These are phyloP conservation scores for Zymoseptoria pseudotritici DNA, from an alignment of 2,329 filamentous ascomycete genomes.

Conservation along the genomic window DNA sequence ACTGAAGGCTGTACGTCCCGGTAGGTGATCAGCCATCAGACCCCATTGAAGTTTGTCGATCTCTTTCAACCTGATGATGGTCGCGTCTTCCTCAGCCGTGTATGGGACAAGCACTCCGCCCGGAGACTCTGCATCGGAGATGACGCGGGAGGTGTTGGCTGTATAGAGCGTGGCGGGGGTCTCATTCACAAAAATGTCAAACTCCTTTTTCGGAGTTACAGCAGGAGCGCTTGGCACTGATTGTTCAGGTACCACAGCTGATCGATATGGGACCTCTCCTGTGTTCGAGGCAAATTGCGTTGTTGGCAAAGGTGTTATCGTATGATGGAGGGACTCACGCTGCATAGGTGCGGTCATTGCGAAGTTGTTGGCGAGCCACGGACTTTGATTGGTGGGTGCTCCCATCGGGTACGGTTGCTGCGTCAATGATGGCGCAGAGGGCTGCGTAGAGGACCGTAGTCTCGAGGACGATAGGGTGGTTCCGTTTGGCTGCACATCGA, in stretches of 20 bases:
- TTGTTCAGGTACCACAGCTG: not conserved
- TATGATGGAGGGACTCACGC: not conserved
- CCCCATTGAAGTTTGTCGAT: constrained; percentile 31
- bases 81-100: constrained; percentile 15
- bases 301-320: not conserved
- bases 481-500: not conserved
- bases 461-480: not conserved
- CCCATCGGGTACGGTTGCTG: not conserved
- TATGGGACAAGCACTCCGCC: not conserved
- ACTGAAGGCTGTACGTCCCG: constrained; percentile 20
- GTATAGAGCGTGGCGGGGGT: constrained; percentile 4
- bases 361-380: not conserved
- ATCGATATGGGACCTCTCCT: not conserved
- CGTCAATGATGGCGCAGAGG: not conserved
- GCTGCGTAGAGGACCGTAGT: not conserved
- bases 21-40: constrained; percentile 28
- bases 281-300: not conserved
- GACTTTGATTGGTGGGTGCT: not conserved
- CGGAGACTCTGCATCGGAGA: not conserved
- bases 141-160: constrained; percentile 14
- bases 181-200: not conserved
- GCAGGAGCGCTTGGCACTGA: not conserved
- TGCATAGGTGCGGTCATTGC: not conserved
- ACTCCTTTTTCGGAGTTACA: not conserved
- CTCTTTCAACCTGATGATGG: constrained; percentile 36